Percentiles rank a stretch among this genome's conserved stretches.
Evolutionary conservation across 2,329 filamentous ascomycete species (phyloP).

Genomic region (Pseudogymnoascus sp.): DNA sequence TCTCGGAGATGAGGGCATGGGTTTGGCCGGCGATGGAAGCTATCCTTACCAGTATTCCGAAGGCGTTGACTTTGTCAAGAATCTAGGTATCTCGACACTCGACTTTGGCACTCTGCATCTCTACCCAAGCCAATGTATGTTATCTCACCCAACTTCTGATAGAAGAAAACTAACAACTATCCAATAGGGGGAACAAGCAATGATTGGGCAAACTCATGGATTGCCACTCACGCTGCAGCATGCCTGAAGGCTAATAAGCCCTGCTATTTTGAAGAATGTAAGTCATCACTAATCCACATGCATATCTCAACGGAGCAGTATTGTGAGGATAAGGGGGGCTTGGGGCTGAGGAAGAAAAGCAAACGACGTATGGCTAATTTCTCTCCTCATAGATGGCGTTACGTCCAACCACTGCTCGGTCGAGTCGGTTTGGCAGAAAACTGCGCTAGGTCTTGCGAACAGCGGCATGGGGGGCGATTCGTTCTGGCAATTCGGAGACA

Average conservation of each 20-base stretch:
- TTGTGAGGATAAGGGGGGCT: too few species aligned
- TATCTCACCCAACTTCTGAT: too few species aligned
- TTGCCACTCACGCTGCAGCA: conserved; percentile 37
- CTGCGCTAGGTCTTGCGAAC: conserved; percentile 13
- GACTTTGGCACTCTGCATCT: conserved; percentile 49
- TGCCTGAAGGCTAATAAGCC: conserved; percentile 35
- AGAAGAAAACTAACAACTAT: too few species aligned
- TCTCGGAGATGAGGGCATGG: conserved; percentile 58
- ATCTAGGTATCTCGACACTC: conserved; percentile 41
- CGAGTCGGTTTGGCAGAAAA: conserved; percentile 21
- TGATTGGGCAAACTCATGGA: conserved; percentile 42
- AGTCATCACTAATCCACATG: conserved; percentile 13
- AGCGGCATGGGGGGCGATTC: conserved; percentile 24
- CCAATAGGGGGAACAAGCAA: conserved; percentile 27
- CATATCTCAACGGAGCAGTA: too few species aligned
- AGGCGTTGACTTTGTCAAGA: conserved; percentile 42
- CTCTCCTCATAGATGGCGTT: background rate
- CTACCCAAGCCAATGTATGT: conserved; percentile 36
- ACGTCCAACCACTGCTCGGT: background rate
- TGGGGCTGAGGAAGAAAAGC: background rate
- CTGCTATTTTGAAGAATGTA: conserved; percentile 36
- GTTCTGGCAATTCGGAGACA: conserved; percentile 29
- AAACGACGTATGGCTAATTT: too few species aligned
- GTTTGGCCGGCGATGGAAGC: conserved; percentile 30
- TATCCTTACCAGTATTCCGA: conserved; percentile 35